phyloP scores from a whole-genome alignment of 495 filamentous ascomycete genomes.

The Pseudotulostoma volvatum region DNA sequence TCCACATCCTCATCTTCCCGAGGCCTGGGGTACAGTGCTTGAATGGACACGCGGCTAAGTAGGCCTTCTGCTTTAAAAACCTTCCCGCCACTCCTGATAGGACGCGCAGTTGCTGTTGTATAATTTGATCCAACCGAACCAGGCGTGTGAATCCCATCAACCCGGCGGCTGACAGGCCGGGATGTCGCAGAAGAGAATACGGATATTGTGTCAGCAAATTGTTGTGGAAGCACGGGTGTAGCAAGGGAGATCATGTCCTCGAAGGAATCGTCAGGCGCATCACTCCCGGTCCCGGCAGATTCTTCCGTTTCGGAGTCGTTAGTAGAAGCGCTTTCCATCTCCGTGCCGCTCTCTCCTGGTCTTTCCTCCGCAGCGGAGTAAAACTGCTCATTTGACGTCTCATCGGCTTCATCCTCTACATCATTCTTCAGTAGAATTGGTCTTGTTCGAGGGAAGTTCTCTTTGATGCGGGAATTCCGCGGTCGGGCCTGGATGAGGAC shows the following conservation, averaged over 20 bases:
- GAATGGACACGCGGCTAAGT: conserved; percentile 51
- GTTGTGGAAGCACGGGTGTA: conserved; percentile 56
- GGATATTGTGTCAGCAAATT: conserved; percentile 50
- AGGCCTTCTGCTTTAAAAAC: conserved; percentile 69
- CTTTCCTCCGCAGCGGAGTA: conserved; percentile 74
- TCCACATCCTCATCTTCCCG: conserved; percentile 74
- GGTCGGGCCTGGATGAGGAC: conserved; percentile 48
- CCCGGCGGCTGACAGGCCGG: conserved; percentile 41
- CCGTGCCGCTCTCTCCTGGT: conserved; percentile 37
- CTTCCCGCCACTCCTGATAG: conserved; percentile 41
- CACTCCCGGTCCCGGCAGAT: conserved; percentile 37
- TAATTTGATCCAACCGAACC: conserved; percentile 75
- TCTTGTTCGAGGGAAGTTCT: conserved; percentile 12
- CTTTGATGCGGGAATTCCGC: conserved; percentile 18
- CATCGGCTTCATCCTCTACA: conserved; percentile 53
- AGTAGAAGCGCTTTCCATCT: conserved; percentile 35
- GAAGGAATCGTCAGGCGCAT: conserved; percentile 60
- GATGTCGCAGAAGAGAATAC: conserved; percentile 57
- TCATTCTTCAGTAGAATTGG: conserved; percentile 37
- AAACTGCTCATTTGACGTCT: conserved; percentile 75
- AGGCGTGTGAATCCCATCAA: conserved; percentile 56
- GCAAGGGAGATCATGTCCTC: conserved; percentile 74
- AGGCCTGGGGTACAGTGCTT: conserved; percentile 72
- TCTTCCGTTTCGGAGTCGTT: conserved; percentile 35
- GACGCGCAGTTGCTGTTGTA: conserved; percentile 60